Base-by-base conservation (phyloP, 495 filamentous ascomycete species). In the Delitschia confertaspora region DNA sequence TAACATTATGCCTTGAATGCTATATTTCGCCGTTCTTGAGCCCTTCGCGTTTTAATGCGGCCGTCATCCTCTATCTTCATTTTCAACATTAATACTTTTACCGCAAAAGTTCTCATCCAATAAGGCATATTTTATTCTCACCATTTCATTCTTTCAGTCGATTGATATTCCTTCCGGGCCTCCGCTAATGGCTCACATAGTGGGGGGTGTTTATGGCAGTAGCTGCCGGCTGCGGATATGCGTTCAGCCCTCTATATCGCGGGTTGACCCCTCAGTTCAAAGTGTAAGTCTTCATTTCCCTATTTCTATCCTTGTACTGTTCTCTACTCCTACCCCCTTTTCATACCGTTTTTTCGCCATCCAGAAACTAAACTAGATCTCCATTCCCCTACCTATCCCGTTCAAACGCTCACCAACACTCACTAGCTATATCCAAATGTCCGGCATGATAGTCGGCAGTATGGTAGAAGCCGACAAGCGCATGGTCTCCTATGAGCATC, bases 201-300 rank as follows among this genome's bases (percentile, higher is more conserved):
- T 85, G 76, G 77, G 82, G 82, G 20, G 53, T 72, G 21, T 73
- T 65, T 19, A 65, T 67, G n/a, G 76, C 70, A 3, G 45, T 72
- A 18, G 65, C 81, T 29, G 78, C 71, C 19, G 73, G 63, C 16
- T 19, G 70, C 6, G 79, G 70, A 1, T 82, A 77, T 51, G 56
- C 61, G 25, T 57, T 78, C 42, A 79, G 78, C 13, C 85, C 85
- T 6, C 53, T 95, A 10, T 95, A 93, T 55, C 75, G 86, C 19
- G 76, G 82, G 0, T 59, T 93, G 51, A 95, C 88, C 2, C 67
- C 87, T 14, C 88, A 93, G 60, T 95, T 93, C 65, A 95, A 94
- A 67, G 77, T 88, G 69, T 85, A 73, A 49, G 77, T 65, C 24
- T 41, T 22, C 30, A 34, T 30, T 29, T 26, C 32, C 26, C 17